Percentiles rank a stretch among this genome's conserved stretches.
Evolutionary conservation across 176 grass and related monocot genomes (phyloP).

Genomic region (Aegilops bicornis): DNA sequence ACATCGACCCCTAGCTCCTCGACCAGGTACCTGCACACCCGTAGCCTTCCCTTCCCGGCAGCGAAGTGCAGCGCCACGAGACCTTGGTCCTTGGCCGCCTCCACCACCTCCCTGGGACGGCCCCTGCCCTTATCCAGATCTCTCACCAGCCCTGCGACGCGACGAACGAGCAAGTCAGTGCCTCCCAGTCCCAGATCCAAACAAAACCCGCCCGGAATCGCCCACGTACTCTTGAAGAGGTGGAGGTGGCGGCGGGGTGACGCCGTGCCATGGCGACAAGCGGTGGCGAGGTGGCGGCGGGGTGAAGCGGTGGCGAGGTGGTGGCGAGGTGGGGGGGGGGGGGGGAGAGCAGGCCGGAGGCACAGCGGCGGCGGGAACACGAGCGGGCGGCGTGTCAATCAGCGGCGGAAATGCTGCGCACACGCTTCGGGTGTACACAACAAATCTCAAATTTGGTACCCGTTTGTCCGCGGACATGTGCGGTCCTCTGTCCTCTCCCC

Average conservation of each 20-base stretch:
- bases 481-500: no score
- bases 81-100: background rate
- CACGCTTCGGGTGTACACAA: no score
- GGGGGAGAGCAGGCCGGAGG: no score
- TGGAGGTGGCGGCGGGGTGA: background rate
- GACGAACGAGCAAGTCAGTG: background rate
- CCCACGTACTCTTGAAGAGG: background rate
- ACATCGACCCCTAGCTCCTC: background rate
- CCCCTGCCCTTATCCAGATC: background rate
- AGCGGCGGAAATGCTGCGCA: no score
- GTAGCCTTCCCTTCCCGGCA: background rate
- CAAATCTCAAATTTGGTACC: no score
- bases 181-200: background rate
- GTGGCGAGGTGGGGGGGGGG: no score
- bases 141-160: background rate
- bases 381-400: no score
- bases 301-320: no score
- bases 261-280: no score
- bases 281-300: no score
- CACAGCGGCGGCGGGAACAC: no score
- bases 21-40: background rate
- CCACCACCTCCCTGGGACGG: slow-evolving; percentile 7
- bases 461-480: no score
- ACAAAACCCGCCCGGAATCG: background rate
- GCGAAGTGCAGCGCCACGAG: background rate